phyloP scores from a whole-genome alignment of 2,329 filamentous ascomycete species.

The Nothopassalora personata region DNA sequence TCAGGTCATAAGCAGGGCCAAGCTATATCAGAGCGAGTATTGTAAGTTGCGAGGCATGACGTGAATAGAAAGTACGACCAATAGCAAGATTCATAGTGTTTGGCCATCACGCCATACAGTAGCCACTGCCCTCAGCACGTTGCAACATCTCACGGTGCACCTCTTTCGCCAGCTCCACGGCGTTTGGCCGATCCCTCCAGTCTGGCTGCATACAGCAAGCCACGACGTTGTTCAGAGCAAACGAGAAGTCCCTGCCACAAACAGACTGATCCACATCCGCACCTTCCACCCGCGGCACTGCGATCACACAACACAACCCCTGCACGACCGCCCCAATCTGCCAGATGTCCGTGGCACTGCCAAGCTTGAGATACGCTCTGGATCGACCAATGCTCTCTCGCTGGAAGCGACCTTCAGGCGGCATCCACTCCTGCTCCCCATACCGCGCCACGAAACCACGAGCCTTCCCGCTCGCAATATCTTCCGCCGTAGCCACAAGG shows the following conservation, averaged over 20 bases:
- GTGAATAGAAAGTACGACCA: not conserved
- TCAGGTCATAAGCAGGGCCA: no score
- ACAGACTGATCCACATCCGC: not conserved
- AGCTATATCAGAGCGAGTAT: not conserved
- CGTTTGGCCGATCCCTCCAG: conserved; percentile 1
- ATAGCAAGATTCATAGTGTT: not conserved
- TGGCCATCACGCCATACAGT: not conserved
- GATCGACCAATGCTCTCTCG: not conserved
- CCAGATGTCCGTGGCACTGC: conserved; percentile 20
- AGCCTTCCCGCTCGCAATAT: conserved; percentile 9
- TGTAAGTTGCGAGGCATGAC: not conserved
- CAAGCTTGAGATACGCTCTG: not conserved
- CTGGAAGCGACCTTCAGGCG: conserved; percentile 12
- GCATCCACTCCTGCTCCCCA: conserved; percentile 14
- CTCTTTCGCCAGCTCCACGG: conserved; percentile 5
- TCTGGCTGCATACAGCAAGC: conserved; percentile 7
- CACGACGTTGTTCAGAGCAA: conserved; percentile 7
- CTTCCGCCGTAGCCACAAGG: conserved; percentile 8
- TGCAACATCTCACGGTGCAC: conserved; percentile 1
- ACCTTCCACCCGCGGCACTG: not conserved
- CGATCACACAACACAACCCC: conserved; percentile 9
- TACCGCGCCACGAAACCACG: not conserved
- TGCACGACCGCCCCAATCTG: conserved; percentile 19
- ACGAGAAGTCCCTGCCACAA: conserved; percentile 11
- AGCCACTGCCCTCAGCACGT: not conserved